Conservation (phyloP, 1,139 yeast species). For the Hyphopichia burtonii region DNA sequence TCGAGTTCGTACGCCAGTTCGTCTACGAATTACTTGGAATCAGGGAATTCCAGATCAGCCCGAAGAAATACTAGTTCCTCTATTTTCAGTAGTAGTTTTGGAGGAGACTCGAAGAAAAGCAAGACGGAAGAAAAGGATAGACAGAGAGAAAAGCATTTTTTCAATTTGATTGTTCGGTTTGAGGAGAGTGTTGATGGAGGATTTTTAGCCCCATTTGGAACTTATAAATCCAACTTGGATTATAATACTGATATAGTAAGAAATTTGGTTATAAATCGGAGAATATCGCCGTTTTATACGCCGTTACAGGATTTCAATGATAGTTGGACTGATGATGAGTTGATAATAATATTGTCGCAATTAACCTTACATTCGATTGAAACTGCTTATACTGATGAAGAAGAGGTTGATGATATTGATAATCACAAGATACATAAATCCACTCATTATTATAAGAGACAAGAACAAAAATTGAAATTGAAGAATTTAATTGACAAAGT, state of each 20-base stretch:
- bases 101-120: constrained; percentile 21
- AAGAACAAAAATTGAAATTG: constrained; percentile 53
- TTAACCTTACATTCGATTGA: constrained; percentile 60
- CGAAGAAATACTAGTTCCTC: constrained; percentile 21
- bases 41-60: constrained; percentile 5
- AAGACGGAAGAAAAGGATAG: constrained; percentile 51
- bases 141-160: constrained; percentile 52
- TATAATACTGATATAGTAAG: constrained; percentile 73
- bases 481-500: constrained; percentile 49
- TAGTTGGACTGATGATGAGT: constrained; percentile 72
- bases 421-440: constrained; percentile 59
- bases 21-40: constrained; percentile 7
- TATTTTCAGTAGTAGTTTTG: constrained; percentile 8
- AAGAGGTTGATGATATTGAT: constrained; percentile 51
- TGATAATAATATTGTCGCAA: constrained; percentile 55
- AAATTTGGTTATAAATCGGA: constrained; percentile 55
- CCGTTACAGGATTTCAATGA: constrained; percentile 82
- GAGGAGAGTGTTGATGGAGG: constrained; percentile 77
- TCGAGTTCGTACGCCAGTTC: constrained; percentile 15
- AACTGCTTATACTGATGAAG: constrained; percentile 54
- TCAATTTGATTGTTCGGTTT: constrained; percentile 55
- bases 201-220: constrained; percentile 82
- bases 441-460: constrained; percentile 47
- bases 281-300: constrained; percentile 84
- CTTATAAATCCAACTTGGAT: constrained; percentile 73